A percentile compares a stretch with the other conserved stretches of the same genome.
Evolutionary conservation across 805 yeast species (phyloP).

Genomic region (Yamadazyma akitaensis): DNA sequence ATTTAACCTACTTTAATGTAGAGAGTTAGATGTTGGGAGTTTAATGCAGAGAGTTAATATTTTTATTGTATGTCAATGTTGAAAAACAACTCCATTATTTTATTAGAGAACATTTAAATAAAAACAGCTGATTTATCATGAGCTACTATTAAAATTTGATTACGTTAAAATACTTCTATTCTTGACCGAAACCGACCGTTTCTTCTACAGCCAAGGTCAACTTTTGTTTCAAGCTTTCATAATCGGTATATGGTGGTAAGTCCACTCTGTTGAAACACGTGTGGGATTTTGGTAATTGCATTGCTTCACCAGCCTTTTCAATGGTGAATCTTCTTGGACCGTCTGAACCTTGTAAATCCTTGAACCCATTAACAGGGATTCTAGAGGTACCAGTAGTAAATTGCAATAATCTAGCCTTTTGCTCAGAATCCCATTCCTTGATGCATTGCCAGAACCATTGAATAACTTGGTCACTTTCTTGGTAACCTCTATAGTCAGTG

Average conservation of each 20-base stretch:
- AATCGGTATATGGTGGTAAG: slow-evolving; percentile 88
- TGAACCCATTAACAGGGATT: slow-evolving; percentile 98
- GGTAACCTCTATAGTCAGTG: slow-evolving; percentile 97
- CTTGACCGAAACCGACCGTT: slow-evolving; percentile 98
- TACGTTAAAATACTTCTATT: slow-evolving; percentile 40
- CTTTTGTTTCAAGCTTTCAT: slow-evolving; percentile 81
- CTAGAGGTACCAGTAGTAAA: slow-evolving; percentile 99
- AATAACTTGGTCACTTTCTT: slow-evolving; percentile 91
- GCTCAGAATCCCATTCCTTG: slow-evolving; percentile 93
- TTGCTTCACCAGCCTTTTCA: slow-evolving; percentile 94
- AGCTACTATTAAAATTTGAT: slow-evolving; percentile 1
- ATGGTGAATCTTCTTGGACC: slow-evolving; percentile 99
- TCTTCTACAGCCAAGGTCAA: slow-evolving; percentile 96
- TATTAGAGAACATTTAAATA: neutral
- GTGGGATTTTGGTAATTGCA: slow-evolving; percentile 94
- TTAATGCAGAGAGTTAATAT: neutral
- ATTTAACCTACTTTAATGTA: no score
- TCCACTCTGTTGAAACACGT: slow-evolving; percentile 99
- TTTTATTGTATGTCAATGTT: no score
- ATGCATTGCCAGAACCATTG: slow-evolving; percentile 99
- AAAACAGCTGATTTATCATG: slow-evolving; percentile 1
- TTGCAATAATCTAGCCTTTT: slow-evolving; percentile 90
- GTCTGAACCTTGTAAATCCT: slow-evolving; percentile 97
- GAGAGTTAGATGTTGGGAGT: no score
- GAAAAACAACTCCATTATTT: no score